Conservation (phyloP, 2,329 filamentous ascomycete genomes). For the Tolypocladium ovalisporum region DNA sequence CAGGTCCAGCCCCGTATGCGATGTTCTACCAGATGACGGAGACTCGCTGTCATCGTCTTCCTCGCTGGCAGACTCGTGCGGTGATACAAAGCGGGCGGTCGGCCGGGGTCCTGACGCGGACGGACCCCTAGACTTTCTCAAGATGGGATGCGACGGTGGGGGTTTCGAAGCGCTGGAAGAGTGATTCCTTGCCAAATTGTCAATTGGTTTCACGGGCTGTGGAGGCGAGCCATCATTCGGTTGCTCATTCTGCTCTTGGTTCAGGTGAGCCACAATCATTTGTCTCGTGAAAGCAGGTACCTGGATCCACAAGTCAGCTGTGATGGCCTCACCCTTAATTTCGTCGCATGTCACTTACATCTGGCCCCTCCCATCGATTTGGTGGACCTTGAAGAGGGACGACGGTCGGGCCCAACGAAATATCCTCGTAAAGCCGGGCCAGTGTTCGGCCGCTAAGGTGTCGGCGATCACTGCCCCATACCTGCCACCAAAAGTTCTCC, state of each 20-base stretch:
- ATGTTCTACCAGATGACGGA: slow-evolving; percentile 30
- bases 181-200: slow-evolving; percentile 11
- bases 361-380: slow-evolving; percentile 40
- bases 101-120: slow-evolving; percentile 42
- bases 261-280: slow-evolving; percentile 14
- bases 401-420: slow-evolving; percentile 46
- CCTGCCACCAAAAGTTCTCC: slow-evolving; percentile 58
- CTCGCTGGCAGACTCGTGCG: slow-evolving; percentile 36
- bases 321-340: not conserved
- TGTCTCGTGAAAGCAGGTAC: slow-evolving; percentile 17
- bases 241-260: slow-evolving; percentile 4
- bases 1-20: slow-evolving; percentile 18
- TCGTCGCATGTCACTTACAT: slow-evolving; percentile 23
- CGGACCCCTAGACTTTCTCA: slow-evolving; percentile 47
- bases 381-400: slow-evolving; percentile 42
- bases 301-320: slow-evolving; percentile 7
- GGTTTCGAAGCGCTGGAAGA: slow-evolving; percentile 33
- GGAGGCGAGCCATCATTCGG: slow-evolving; percentile 6
- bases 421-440: slow-evolving; percentile 44
- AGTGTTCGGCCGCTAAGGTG: slow-evolving; percentile 40
- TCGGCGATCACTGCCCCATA: slow-evolving; percentile 48
- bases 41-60: slow-evolving; percentile 20
- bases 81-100: slow-evolving; percentile 51
- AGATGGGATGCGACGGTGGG: slow-evolving; percentile 42
- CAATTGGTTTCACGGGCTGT: slow-evolving; percentile 7